These are phyloP conservation scores for Thelonectria discophora DNA, from an alignment of 2,329 filamentous ascomycete species.

Conservation along the genomic window DNA sequence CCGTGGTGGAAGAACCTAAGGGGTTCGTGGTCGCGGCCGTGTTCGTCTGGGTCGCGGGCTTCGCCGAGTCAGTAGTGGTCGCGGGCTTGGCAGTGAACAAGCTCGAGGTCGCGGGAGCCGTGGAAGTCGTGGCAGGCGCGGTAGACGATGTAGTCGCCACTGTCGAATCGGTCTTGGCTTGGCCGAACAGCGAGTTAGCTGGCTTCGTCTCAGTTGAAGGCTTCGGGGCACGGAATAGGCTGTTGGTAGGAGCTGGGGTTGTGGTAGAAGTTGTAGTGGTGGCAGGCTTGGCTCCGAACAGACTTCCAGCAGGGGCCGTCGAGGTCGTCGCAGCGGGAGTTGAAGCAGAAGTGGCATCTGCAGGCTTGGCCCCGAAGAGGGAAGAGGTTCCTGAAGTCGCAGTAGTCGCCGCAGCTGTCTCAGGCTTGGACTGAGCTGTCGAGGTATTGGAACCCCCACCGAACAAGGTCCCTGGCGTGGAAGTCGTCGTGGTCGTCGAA, in stretches of 20 bases:
- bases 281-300: slow-evolving; percentile 48
- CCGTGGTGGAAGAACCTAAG: slow-evolving; percentile 78
- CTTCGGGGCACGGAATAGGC: slow-evolving; percentile 39
- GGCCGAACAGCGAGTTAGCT: slow-evolving; percentile 39
- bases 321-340: slow-evolving; percentile 43
- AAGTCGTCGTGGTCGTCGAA: slow-evolving; percentile 38
- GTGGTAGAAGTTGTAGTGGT: slow-evolving; percentile 42
- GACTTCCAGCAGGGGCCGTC: slow-evolving; percentile 42
- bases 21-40: slow-evolving; percentile 47
- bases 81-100: slow-evolving; percentile 49
- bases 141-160: slow-evolving; percentile 34
- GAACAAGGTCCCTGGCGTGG: slow-evolving; percentile 37
- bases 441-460: slow-evolving; percentile 40
- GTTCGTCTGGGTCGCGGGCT: slow-evolving; percentile 43
- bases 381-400: slow-evolving; percentile 38
- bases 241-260: slow-evolving; percentile 39
- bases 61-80: slow-evolving; percentile 40
- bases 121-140: slow-evolving; percentile 41
- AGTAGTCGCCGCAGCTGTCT: slow-evolving; percentile 34
- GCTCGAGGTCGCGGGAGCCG: slow-evolving; percentile 45
- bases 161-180: slow-evolving; percentile 32
- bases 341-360: slow-evolving; percentile 42
- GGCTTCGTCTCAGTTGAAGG: slow-evolving; percentile 39
- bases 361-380: slow-evolving; percentile 55
- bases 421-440: slow-evolving; percentile 31